Conservation (phyloP, 352 stramenopile species). For the Pythium myriotylum region DNA sequence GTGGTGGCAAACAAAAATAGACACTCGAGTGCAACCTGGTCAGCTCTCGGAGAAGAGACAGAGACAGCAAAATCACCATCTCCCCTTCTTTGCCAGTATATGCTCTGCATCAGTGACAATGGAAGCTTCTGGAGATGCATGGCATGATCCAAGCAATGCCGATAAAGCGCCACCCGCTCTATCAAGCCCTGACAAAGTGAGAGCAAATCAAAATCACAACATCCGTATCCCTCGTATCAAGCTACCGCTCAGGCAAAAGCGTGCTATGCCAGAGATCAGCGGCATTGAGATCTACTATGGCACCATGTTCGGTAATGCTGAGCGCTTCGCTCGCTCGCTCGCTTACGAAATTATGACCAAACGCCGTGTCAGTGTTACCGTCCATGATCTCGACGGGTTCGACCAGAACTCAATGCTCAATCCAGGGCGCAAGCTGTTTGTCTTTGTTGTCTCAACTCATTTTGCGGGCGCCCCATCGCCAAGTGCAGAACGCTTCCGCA, state of each 20-base stretch:
- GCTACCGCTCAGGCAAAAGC: background rate
- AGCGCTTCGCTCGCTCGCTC: conserved; percentile 88
- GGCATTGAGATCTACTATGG: conserved; percentile 92
- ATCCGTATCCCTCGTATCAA: background rate
- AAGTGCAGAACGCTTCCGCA: conserved; percentile 88
- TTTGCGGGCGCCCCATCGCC: conserved; percentile 94
- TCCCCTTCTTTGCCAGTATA: no score
- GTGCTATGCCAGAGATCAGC: conserved; percentile 20
- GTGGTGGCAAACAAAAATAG: conserved; percentile 8
- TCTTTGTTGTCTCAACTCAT: conserved; percentile 96
- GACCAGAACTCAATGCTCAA: conserved; percentile 25
- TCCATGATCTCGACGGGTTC: conserved; percentile 92
- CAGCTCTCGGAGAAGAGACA: no score
- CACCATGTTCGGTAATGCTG: conserved; percentile 93
- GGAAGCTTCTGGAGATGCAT: no score
- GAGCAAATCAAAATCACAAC: no score
- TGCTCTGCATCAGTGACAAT: no score
- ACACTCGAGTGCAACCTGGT: no score
- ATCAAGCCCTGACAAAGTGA: no score
- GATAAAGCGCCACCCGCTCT: no score
- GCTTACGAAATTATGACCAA: conserved; percentile 58
- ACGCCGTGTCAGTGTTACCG: conserved; percentile 58
- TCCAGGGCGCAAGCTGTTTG: conserved; percentile 41
- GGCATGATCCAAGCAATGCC: no score
- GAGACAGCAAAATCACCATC: no score